Conservation (phyloP, 768 basidiomycete genomes). For the Tulasnella sp. region DNA sequence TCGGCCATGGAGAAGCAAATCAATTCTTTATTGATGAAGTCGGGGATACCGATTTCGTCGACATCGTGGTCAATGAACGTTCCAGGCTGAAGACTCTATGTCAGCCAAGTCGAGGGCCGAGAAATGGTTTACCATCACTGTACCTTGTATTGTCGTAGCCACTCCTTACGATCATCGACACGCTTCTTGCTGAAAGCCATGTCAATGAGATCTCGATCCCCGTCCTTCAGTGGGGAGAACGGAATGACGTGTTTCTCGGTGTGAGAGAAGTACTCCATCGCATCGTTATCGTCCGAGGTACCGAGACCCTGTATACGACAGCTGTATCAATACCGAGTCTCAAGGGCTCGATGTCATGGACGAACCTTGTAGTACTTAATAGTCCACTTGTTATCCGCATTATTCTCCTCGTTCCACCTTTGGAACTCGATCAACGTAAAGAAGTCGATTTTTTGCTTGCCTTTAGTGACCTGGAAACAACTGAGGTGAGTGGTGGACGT, state of each 20-base stretch:
- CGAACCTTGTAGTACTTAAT: constrained; percentile 95
- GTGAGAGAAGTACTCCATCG: constrained; percentile 82
- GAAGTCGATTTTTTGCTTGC: constrained; percentile 67
- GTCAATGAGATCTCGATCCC: constrained; percentile 83
- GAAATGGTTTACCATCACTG: neutral
- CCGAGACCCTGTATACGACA: constrained; percentile 67
- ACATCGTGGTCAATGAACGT: constrained; percentile 86
- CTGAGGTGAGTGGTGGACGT: neutral
- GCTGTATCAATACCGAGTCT: neutral
- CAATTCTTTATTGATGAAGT: constrained; percentile 96
- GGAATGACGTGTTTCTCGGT: constrained; percentile 94
- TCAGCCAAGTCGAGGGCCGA: neutral
- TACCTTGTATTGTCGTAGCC: constrained; percentile 88
- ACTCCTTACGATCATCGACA: constrained; percentile 95
- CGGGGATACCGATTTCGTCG: constrained; percentile 73
- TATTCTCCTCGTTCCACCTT: constrained; percentile 73
- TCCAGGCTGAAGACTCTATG: constrained; percentile 50
- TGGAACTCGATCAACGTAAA: constrained; percentile 98
- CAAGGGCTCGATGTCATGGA: neutral
- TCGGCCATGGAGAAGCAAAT: constrained; percentile 99
- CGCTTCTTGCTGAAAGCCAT: constrained; percentile 99
- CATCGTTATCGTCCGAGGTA: constrained; percentile 81
- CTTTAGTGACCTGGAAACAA: constrained; percentile 38
- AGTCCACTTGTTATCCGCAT: constrained; percentile 69
- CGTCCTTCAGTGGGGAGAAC: constrained; percentile 67